Evolutionary conservation across 306 rosid species (phyloP), one percentile per base, ranked within the genome.

Genomic region (Cucurbita pepo): DNA sequence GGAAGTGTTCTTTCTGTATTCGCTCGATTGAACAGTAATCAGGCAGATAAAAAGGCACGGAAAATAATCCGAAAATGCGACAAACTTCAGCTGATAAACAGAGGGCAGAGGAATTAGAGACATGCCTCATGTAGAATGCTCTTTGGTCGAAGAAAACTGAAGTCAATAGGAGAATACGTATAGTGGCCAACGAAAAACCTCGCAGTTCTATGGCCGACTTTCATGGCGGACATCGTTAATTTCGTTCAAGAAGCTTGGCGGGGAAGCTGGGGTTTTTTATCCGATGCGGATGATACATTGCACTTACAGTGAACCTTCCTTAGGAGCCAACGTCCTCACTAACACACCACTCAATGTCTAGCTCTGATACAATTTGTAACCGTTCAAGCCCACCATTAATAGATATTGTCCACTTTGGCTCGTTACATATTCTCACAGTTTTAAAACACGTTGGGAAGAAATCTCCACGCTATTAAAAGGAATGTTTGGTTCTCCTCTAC

Each of bases 211-310:
- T 2, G 25, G 1, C n/a, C 5, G 38, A 43, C n/a, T 71, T 71
- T 9, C 19, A 10, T 71, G 63, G 75, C 16, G 58, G 75, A 55
- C 30, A 30, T 30, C 54, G 62, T 50, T n/a, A 51, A 36, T 40
- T 62, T 11, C 30, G 61, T 75, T 59, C 70, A 22, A 59, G 71
- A 60, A 44, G 60, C 77, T 73, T 78, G 69, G 77, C 77, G 69
- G 77, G 81, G 73, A 78, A 73, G 77, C 12, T 37, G 30, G 51
- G 75, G 4, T 36, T n/a, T 36, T n/a, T 50, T 71, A 50, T 71
- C 37, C 0, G 5, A 50, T 4, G 41, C 63, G 63, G 14, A 7
- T n/a, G 22, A 0, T 37, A 7, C 15, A 7, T 36, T 7, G 3
- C 16, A 0, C 48, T 37, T 62, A 62, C 50, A 7, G 25, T 38